Evolutionary conservation across 352 stramenopile species (phyloP), one percentile per base, ranked within the genome.

Genomic region (Globisporangium mamillatum): DNA sequence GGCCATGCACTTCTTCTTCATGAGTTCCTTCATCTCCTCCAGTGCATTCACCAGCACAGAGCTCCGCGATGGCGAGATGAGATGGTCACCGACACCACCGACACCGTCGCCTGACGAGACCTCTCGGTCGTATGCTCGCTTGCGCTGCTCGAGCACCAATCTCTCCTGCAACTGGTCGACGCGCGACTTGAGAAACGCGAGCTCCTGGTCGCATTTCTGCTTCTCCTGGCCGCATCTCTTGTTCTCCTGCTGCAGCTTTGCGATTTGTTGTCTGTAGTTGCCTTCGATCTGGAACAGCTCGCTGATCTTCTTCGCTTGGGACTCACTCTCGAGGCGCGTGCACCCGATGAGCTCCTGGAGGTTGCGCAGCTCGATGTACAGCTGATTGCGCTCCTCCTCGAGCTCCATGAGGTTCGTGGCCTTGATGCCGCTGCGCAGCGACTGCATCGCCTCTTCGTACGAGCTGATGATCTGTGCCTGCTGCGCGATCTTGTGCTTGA

Each of bases 401-500:
- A 91, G 71, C 60, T 91, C 78, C 73, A 89, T 82, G 16, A 85
- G 62, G 60, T 75, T 80, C 1, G 81, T 86, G 59, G 68, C 81
- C 38, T 86, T 89, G 46, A 79, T 68, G 8, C 73, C 74, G 59
- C 68, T 76, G 8, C 83, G 73, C 50, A 91, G 66, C 20, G 76
- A 72, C 60, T 91, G 81, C 75, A 89, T 86, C 1, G 76, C 76
- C 38, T 89, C 79, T 60, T 89, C 79, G 60, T 90, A 91, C 4
- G 78, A 78, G 4, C 63, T 70, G 0, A 91, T 46, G n/a, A 80
- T 59, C 22, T 86, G 76, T 5, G 69, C 79, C 60, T 91, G 83
- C 53, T 91, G 79, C 4, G 78, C 67, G 36, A 90, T 75, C 41
- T 83, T 86, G 24, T 82, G 69, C 10, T 71, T 78, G 22, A 91